phyloP scores from a whole-genome alignment of 805 yeast genomes.

The Metschnikowia lochheadii region DNA sequence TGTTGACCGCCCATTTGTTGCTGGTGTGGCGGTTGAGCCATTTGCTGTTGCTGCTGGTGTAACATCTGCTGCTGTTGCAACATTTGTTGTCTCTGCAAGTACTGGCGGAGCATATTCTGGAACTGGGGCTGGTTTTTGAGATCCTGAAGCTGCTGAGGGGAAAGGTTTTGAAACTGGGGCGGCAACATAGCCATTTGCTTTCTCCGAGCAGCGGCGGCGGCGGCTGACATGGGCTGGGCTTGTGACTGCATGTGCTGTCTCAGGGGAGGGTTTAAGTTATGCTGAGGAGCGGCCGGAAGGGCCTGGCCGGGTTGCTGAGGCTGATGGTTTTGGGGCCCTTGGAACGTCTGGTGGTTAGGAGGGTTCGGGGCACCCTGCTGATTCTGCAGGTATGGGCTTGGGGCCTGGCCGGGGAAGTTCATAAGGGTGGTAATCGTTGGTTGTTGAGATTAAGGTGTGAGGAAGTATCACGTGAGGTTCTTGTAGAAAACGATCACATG shows the following conservation, averaged over 20 bases:
- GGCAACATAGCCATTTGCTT: conserved; percentile 26
- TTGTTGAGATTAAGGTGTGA: neutral
- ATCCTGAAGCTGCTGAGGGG: conserved; percentile 42
- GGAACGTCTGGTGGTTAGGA: neutral
- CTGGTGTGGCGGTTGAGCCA: neutral
- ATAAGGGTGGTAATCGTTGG: conserved; percentile 1
- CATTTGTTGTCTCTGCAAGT: conserved; percentile 39
- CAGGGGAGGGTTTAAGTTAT: neutral
- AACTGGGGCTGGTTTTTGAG: conserved; percentile 41
- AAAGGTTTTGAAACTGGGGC: conserved; percentile 25
- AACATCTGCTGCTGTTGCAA: conserved; percentile 29
- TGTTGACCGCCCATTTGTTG: neutral
- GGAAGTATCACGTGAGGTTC: neutral
- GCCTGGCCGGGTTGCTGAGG: conserved; percentile 5
- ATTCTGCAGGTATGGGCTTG: conserved; percentile 8
- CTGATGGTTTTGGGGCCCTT: neutral
- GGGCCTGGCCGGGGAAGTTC: conserved; percentile 13
- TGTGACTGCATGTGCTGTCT: conserved; percentile 7
- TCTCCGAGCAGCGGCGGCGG: conserved; percentile 18
- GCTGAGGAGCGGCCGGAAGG: neutral
- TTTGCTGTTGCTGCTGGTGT: conserved; percentile 14
- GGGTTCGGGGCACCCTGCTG: conserved; percentile 5
- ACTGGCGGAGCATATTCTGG: conserved; percentile 37
- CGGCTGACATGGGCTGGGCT: conserved; percentile 5
- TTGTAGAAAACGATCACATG: too few species aligned